Base-by-base conservation (phyloP, 1,284 basidiomycete genomes). In the Puccinia horiana region DNA sequence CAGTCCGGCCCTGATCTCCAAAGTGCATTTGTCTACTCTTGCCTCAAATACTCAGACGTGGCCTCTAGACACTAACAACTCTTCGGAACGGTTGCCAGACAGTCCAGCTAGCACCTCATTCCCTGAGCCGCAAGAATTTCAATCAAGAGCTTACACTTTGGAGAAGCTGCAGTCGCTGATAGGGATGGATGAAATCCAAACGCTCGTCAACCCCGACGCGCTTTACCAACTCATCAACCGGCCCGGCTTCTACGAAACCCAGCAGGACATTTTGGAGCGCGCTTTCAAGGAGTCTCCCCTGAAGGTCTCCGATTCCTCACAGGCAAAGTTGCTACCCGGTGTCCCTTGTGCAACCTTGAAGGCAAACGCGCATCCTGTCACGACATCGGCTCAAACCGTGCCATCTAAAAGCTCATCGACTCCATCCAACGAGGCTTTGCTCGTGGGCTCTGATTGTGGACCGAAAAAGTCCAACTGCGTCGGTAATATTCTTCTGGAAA, bases 201-300 rank as follows among this genome's bases (percentile, higher is more conserved):
- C 29, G 32, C 61, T 77, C 9, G 35, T 65, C 23, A 58, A 77
- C 49, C 29, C 58, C 18, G 58, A 65, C 58, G 63, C 42, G 35
- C 61, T 77, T 3, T 67, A 49, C 35, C 29, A 47, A n/a, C 61
- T 77, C 18, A 49, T 77, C 18, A 65, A 44, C 47, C 40, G 44
- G 44, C 23, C 29, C 11, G 44, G 29, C 32, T 44, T 65, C 0
- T 77, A 77, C 35, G 58, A 77, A 32, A 77, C 58, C 44, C 76
- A 77, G 29, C 61, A 42, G 29, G 58, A 77, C 12, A 67, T 77
- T n/a, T 61, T 67, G 37, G 58, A 63, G 47, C 76, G 58, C 37
- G 52, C 29, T 16, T 73, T n/a, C n/a, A 47, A 69, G 70, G 70
- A 32, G 23, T 73, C 26, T 26, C 23, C 70, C 9, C 32, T 29